phyloP scores from a whole-genome alignment of 371 early-diverging fungal species.

The Synchytrium microbalum region DNA sequence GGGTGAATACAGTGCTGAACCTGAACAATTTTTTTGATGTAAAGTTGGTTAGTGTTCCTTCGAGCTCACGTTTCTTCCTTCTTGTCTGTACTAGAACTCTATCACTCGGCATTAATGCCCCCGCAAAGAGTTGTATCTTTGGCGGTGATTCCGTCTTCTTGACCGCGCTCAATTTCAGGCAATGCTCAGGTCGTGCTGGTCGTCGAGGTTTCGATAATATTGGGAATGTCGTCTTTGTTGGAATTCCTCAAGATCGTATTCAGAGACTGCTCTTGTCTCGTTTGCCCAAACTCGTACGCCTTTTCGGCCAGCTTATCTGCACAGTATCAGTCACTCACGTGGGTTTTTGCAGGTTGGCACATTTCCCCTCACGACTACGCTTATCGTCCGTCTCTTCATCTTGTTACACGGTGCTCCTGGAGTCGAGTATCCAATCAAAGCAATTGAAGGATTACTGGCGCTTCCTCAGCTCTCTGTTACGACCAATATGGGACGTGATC shows the following conservation, averaged over 20 bases:
- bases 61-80: conserved; percentile 8
- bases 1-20: conserved; percentile 17
- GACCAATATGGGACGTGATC: background rate
- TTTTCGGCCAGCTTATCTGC: background rate
- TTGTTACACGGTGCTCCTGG: conserved; percentile 15
- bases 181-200: conserved; percentile 55
- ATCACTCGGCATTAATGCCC: conserved; percentile 59
- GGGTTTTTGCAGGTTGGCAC: conserved; percentile 21
- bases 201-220: conserved; percentile 52
- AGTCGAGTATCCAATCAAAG: background rate
- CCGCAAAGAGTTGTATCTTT: conserved; percentile 43
- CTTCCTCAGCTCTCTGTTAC: background rate
- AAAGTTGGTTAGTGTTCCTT: too few relatives aligned
- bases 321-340: background rate
- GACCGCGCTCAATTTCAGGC: conserved; percentile 46
- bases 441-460: conserved; percentile 1
- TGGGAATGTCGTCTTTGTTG: conserved; percentile 54
- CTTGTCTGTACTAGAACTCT: conserved; percentile 35
- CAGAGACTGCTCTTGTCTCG: conserved; percentile 34
- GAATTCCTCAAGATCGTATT: conserved; percentile 25
- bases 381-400: conserved; percentile 29
- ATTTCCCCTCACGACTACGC: conserved; percentile 44
- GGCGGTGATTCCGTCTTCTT: conserved; percentile 44
- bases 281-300: conserved; percentile 35
- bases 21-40: too few relatives aligned